Base-by-base conservation (phyloP, 2,329 filamentous ascomycete species). In the Chaetomium globosum region DNA sequence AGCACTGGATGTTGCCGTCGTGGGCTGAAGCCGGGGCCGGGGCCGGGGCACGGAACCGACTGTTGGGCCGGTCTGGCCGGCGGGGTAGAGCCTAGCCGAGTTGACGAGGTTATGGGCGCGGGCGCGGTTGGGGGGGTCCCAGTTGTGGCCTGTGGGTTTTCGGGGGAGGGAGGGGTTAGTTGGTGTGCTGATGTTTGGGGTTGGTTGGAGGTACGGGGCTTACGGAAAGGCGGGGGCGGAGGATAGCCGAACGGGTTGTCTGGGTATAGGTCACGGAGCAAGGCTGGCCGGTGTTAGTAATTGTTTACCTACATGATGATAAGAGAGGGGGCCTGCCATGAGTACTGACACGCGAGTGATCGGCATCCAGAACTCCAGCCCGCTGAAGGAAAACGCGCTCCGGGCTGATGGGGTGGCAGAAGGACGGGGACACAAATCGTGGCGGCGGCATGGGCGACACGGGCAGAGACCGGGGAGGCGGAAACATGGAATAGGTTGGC, bases 61-160 rank as follows among this genome's bases (percentile, higher is more conserved):
- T 1, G 68, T 67, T 12, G 63, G 65, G 7, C 61, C 68, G 9
- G 39, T 48, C 49, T 53, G 23, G 21, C 61, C 63, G 33, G 65
- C 59, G 26, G 43, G 57, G 43, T 55, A 36, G 33, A 49, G 48
- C 5, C 21, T 19, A 10, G 26, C 16, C 0, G 68, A 60, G 48
- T 68, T 53, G 23, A 52, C 16, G 13, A 36, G 31, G 7, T 12
- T 3, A 2, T 8, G 4, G 12, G 65, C 67, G 16, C 10, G 4
- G 53, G 59, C 16, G 2, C 68, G 65, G 43, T 68, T 67, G 19
- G 68, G 68, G 1, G 36, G 49, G 19, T 65, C 58, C 68, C 68
- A 70, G 57, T 70, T 70, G 62, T 70, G 68, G 5, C 3, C 68
- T 69, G 16, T 2, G n/a, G 10, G 33, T 49, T 19, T 61, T 9